Evolutionary conservation across 2,329 filamentous ascomycete species (phyloP).

Genomic region (Parascedosporium putredinis): DNA sequence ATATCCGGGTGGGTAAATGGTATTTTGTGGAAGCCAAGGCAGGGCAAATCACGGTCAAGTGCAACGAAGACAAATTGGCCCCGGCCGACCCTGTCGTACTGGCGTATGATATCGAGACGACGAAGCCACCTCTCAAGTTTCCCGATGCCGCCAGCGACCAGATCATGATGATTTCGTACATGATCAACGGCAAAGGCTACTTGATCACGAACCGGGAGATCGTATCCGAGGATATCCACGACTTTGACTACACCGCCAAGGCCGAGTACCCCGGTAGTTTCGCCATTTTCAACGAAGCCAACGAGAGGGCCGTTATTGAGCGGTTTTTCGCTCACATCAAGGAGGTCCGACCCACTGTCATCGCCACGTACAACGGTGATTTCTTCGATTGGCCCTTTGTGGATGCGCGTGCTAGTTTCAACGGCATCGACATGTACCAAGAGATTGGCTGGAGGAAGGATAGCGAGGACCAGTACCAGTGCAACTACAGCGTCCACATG

Average conservation of each 20-base stretch:
- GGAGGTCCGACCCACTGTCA: constrained; percentile 86
- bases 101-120: constrained; percentile 98
- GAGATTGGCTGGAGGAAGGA: constrained; percentile 97
- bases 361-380: constrained; percentile 99
- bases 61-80: constrained; percentile 76
- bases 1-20: constrained; percentile 94
- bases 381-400: constrained; percentile 99
- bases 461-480: constrained; percentile 91
- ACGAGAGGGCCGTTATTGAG: constrained; percentile 80
- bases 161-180: constrained; percentile 99
- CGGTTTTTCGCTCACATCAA: constrained; percentile 95
- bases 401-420: constrained; percentile 81
- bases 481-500: constrained; percentile 94
- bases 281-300: constrained; percentile 95
- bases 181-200: constrained; percentile 98
- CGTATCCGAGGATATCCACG: constrained; percentile 90
- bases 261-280: constrained; percentile 93
- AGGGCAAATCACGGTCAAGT: constrained; percentile 70
- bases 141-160: constrained; percentile 91
- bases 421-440: constrained; percentile 98
- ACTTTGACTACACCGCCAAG: constrained; percentile 97
- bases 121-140: constrained; percentile 91
- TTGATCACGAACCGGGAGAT: constrained; percentile 97
- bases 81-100: constrained; percentile 95
- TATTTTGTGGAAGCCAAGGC: constrained; percentile 93